A percentile compares a stretch with the other conserved stretches of the same genome.
Evolutionary conservation across 75 land plant genomes (phyloP).

Genomic region (Selaginella tamariscina): DNA sequence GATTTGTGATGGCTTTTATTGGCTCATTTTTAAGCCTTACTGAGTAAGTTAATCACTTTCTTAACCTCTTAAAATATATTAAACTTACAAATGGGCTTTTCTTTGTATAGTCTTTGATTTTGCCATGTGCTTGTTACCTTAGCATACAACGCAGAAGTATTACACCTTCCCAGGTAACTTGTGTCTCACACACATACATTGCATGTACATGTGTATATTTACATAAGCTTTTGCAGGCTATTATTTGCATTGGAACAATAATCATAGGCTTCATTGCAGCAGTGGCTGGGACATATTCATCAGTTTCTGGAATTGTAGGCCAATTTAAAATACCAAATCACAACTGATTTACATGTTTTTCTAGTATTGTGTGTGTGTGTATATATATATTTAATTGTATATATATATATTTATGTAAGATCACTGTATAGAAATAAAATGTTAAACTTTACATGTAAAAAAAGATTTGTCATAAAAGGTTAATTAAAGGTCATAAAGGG

Average conservation of each 20-base stretch:
- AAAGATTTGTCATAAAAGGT: too few relatives aligned
- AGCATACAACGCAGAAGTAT: constrained; percentile 26
- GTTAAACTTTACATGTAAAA: too few relatives aligned
- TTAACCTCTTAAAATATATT: background rate
- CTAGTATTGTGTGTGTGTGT: too few relatives aligned
- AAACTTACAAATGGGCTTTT: background rate
- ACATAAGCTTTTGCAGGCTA: constrained; percentile 20
- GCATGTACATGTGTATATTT: too few relatives aligned
- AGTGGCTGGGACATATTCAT: constrained; percentile 50
- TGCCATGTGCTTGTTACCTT: constrained; percentile 80
- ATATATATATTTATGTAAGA: too few relatives aligned
- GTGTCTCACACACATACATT: too few relatives aligned
- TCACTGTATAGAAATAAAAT: too few relatives aligned
- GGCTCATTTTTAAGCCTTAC: constrained; percentile 97
- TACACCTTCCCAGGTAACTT: background rate
- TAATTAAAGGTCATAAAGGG: too few relatives aligned
- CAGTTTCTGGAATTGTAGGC: constrained; percentile 46
- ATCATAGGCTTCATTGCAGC: constrained; percentile 38
- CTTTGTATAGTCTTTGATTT: constrained; percentile 55
- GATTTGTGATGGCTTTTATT: constrained; percentile 74
- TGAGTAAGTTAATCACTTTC: constrained; percentile 15
- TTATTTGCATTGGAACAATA: constrained; percentile 30
- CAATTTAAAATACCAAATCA: background rate
- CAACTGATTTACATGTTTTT: too few relatives aligned
- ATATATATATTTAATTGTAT: too few relatives aligned